Conservation (phyloP, 2,329 filamentous ascomycete species). For the Hyphodiscus sp. region DNA sequence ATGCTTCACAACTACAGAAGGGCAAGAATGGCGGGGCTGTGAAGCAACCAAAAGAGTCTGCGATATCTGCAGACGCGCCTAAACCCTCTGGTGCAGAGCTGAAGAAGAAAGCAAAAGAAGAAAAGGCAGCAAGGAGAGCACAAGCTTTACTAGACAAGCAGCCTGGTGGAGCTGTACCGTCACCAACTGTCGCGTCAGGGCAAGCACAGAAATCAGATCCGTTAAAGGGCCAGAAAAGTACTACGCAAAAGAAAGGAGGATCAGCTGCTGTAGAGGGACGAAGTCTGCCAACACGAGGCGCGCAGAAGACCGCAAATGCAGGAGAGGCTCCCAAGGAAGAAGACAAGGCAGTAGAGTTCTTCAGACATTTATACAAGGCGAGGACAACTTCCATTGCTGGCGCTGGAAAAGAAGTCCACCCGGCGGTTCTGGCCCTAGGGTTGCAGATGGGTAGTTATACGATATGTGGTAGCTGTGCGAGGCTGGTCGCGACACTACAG, state of each 20-base stretch:
- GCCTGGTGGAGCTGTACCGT: slow-evolving; percentile 30
- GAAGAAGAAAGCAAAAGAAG: slow-evolving; percentile 84
- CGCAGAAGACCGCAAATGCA: slow-evolving; percentile 29
- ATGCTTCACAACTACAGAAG: slow-evolving; percentile 2
- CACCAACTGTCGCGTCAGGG: slow-evolving; percentile 10
- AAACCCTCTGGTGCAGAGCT: slow-evolving; percentile 56
- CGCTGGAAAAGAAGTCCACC: slow-evolving; percentile 69
- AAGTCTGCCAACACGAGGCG: slow-evolving; percentile 22
- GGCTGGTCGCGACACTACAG: slow-evolving; percentile 79
- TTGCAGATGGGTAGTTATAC: slow-evolving; percentile 78
- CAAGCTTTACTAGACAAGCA: slow-evolving; percentile 53
- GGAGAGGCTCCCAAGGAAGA: slow-evolving; percentile 48
- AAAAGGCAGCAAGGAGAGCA: slow-evolving; percentile 81
- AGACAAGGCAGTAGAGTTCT: slow-evolving; percentile 65
- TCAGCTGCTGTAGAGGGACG: slow-evolving; percentile 26
- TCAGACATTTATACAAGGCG: slow-evolving; percentile 76
- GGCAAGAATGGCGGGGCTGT: slow-evolving; percentile 3
- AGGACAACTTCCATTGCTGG: slow-evolving; percentile 57
- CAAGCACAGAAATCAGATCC: slow-evolving; percentile 17
- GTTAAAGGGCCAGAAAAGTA: slow-evolving; percentile 23
- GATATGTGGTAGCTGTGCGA: slow-evolving; percentile 81
- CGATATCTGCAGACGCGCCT: slow-evolving; percentile 26
- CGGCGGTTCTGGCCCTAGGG: slow-evolving; percentile 75
- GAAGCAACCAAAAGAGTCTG: slow-evolving; percentile 10
- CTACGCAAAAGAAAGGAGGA: slow-evolving; percentile 31